These are phyloP conservation scores for Excoecaria agallocha DNA, from an alignment of 345 rosid species.

Conservation along the genomic window DNA sequence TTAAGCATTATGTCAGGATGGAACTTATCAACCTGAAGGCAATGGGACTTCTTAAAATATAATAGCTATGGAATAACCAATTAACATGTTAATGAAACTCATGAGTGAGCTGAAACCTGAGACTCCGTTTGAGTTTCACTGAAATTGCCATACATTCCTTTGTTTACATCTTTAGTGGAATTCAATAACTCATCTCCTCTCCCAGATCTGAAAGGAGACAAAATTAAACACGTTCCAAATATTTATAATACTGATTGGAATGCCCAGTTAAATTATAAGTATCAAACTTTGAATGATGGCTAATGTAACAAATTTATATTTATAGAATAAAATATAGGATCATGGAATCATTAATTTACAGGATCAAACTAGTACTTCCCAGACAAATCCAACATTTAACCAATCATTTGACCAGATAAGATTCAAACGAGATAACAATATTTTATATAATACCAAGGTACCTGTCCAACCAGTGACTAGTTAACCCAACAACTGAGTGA, in stretches of 20 bases:
- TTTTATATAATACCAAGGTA: not conserved
- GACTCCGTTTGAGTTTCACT: constrained; percentile 98
- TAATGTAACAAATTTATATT: not conserved
- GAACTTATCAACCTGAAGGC: not conserved
- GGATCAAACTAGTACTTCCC: not conserved
- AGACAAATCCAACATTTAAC: not conserved
- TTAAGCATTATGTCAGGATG: not conserved
- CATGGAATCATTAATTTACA: not conserved
- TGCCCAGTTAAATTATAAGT: not conserved
- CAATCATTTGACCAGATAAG: not conserved
- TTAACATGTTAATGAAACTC: too few relatives aligned
- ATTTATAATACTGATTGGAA: not conserved
- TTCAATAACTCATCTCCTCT: constrained; percentile 41
- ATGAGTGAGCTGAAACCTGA: constrained; percentile 59
- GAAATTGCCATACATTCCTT: constrained; percentile 53
- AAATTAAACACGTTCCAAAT: not conserved
- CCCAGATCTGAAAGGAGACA: constrained; percentile 36
- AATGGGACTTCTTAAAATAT: not conserved
- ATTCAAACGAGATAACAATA: not conserved
- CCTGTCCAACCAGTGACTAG: constrained; percentile 75
- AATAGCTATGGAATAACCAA: not conserved
- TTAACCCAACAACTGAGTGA: constrained; percentile 60
- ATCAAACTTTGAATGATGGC: not conserved
- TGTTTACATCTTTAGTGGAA: constrained; percentile 36
- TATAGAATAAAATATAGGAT: not conserved